These are phyloP conservation scores for Fusarium nodosum DNA, from an alignment of 2,329 filamentous ascomycete genomes.

Conservation along the genomic window DNA sequence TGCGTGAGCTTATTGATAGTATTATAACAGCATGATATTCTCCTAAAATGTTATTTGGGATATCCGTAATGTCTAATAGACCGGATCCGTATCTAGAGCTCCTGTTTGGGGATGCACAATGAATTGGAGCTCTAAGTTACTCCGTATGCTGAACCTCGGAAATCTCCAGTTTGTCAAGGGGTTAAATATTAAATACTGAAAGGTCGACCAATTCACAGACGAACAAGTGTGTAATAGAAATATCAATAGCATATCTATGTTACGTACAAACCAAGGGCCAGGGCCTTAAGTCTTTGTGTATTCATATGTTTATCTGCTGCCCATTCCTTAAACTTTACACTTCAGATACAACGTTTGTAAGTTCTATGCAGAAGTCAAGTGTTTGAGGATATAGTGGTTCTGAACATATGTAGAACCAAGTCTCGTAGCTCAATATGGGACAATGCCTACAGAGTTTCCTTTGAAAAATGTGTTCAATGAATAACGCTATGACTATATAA, in stretches of 20 bases:
- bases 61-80: too few relatives aligned
- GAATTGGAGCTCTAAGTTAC: background rate
- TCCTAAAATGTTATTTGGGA: too few relatives aligned
- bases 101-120: background rate
- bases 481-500: slow-evolving; percentile 9
- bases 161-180: rapidly evolving
- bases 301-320: background rate
- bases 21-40: too few relatives aligned
- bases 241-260: background rate
- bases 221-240: background rate
- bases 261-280: background rate
- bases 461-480: background rate
- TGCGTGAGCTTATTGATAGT: too few relatives aligned
- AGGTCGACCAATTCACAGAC: background rate
- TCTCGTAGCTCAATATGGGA: background rate
- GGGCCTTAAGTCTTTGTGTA: too few relatives aligned
- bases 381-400: background rate
- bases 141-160: rapidly evolving
- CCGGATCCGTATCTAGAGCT: background rate
- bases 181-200: background rate
- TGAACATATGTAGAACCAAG: background rate
- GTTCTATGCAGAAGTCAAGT: too few relatives aligned
- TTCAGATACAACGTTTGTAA: background rate
- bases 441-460: background rate
- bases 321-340: background rate